These are phyloP conservation scores for Rhizophora apiculata DNA, from an alignment of 345 rosid species.

Conservation along the genomic window DNA sequence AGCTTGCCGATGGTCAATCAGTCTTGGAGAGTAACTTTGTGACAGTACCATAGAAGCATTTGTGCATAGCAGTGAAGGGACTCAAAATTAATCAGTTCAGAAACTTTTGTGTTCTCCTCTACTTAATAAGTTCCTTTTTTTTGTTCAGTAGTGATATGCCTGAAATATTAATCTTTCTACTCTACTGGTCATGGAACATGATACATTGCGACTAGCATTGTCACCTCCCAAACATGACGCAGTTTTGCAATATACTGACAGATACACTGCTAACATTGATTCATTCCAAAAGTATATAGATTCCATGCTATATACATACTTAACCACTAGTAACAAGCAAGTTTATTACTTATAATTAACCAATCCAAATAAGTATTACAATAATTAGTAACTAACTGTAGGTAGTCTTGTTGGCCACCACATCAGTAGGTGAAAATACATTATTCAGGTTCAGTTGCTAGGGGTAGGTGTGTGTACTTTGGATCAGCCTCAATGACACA, in stretches of 20 bases:
- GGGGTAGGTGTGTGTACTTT: slow-evolving; percentile 4
- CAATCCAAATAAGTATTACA: background rate
- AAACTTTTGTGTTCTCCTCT: background rate
- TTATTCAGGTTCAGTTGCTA: background rate
- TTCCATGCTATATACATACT: background rate
- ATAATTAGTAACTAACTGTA: background rate
- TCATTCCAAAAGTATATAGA: no score
- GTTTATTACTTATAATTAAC: background rate
- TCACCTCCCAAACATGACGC: background rate
- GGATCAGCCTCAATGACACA: slow-evolving; percentile 50
- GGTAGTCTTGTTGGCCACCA: background rate
- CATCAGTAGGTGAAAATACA: background rate
- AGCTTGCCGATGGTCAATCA: no score
- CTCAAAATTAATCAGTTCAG: background rate
- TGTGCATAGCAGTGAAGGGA: background rate
- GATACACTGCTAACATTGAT: no score
- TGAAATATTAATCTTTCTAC: background rate
- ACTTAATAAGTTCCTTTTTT: background rate
- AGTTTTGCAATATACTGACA: background rate
- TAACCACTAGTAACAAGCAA: background rate
- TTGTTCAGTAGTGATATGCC: background rate
- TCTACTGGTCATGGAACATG: background rate
- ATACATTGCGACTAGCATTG: background rate
- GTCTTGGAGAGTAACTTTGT: no score
- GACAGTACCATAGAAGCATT: no score